These are phyloP conservation scores for Xylariaceae sp. DNA, from an alignment of 2,329 filamentous ascomycete genomes.

Conservation along the genomic window DNA sequence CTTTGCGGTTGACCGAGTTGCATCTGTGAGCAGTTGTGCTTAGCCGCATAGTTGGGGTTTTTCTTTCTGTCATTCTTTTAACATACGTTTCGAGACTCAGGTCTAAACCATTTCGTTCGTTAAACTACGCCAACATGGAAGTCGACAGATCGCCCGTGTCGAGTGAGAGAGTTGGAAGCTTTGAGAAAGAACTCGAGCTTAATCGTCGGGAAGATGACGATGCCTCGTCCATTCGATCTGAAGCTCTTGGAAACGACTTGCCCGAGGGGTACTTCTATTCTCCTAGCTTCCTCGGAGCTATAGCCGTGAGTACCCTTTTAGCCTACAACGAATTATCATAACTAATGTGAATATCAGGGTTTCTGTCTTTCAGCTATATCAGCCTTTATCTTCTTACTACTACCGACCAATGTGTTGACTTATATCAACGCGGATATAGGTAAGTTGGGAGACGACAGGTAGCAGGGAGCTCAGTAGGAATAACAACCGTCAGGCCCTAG, in stretches of 20 bases:
- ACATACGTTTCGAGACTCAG: background rate
- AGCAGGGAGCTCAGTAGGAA: background rate
- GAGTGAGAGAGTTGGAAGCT: slow-evolving; percentile 11
- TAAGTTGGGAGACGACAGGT: slow-evolving; percentile 5
- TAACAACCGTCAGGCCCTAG: slow-evolving; percentile 33
- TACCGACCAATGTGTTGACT: slow-evolving; percentile 43
- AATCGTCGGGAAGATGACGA: slow-evolving; percentile 41
- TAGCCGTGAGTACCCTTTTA: slow-evolving; percentile 33
- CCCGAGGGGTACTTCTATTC: slow-evolving; percentile 43
- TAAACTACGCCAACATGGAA: slow-evolving; percentile 4
- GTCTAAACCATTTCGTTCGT: background rate
- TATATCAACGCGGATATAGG: slow-evolving; percentile 43
- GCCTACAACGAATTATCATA: background rate
- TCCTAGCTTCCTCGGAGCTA: slow-evolving; percentile 37
- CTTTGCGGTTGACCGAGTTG: background rate
- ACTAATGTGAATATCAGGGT: slow-evolving; percentile 30
- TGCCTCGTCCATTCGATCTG: slow-evolving; percentile 39
- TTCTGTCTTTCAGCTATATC: slow-evolving; percentile 43
- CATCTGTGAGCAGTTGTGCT: background rate
- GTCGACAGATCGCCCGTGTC: slow-evolving; percentile 12
- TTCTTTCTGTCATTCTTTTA: slow-evolving; percentile 1
- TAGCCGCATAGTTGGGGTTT: background rate
- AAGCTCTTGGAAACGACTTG: slow-evolving; percentile 40
- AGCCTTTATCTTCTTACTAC: slow-evolving; percentile 42
- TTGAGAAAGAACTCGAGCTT: slow-evolving; percentile 46